Percentiles rank a stretch among this genome's conserved stretches.
phyloP scores from a whole-genome alignment of 208 protist species.

The Leishmania tropica region DNA sequence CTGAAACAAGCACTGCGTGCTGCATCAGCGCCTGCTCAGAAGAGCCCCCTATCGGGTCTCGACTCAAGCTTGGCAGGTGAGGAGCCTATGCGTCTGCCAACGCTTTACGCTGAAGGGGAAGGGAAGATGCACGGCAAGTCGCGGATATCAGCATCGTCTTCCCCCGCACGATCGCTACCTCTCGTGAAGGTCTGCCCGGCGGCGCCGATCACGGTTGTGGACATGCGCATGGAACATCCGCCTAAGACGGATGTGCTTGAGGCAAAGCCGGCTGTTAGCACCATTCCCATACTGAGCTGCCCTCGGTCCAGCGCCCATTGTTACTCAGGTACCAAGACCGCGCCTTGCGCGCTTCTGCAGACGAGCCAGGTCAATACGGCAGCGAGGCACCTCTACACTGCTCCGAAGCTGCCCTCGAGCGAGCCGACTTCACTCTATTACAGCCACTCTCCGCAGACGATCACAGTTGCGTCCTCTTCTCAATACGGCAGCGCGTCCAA shows the following conservation, averaged over 20 bases:
- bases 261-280: neutral
- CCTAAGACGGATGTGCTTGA: neutral
- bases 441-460: constrained; percentile 4
- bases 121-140: too few relatives aligned
- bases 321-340: neutral
- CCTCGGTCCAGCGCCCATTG: neutral
- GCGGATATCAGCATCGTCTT: neutral
- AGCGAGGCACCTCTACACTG: neutral
- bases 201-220: constrained; percentile 16
- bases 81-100: neutral
- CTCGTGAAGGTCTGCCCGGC: constrained; percentile 3
- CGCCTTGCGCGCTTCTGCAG: too few relatives aligned
- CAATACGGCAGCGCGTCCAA: neutral
- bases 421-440: neutral
- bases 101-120: neutral
- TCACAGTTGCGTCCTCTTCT: constrained; percentile 3
- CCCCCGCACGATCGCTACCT: neutral
- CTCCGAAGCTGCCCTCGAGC: neutral
- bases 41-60: neutral
- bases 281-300: neutral
- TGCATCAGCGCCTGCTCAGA: neutral
- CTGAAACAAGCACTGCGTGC: neutral
- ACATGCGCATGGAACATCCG: constrained; percentile 18
- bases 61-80: neutral
- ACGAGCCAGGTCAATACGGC: neutral